Evolutionary conservation across 2,329 filamentous ascomycete species (phyloP), one percentile per base, ranked within the genome.

Genomic region (Eutypa lata): DNA sequence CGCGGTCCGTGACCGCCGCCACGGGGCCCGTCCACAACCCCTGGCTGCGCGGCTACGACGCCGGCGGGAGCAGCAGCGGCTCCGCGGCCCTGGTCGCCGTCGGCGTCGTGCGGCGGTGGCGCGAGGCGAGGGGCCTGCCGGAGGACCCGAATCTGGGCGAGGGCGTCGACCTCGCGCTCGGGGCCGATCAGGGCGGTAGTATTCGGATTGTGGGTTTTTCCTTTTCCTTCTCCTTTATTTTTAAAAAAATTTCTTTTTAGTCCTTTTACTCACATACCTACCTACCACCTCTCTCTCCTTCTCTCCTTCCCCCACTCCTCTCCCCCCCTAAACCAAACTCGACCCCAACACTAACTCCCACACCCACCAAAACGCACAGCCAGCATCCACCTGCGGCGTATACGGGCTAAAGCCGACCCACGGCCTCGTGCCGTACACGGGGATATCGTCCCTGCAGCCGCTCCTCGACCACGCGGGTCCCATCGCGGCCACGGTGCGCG

Each of bases 401-500:
- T 75, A 75, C 48, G 73, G 73, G 3, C 61, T 76, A 5, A 81
- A 81, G 56, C 78, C 80, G 0, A 82, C 78, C 0, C 72, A 77
- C 51, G 74, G 76, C 0, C 65, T 81, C 0, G 71, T 83, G 0
- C 79, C 80, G 0, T 82, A 73, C 49, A 82, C 76, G 0, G 79
- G 76, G 0, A 71, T 77, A 45, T 70, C 71, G 2, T 75, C 72
- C 38, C 74, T 76, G 0, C 76, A 81, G 53, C 71, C 77, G 0
- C 71, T 77, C 2, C 75, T 80, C 42, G 80, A 83, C 54, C 78
- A 82, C 57, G 69, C 67, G 0, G 77, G 77, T 0, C 76, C 76
- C 0, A 67, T 80, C 38, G 66, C 75, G 0, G 62, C 66, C 3
- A 73, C 66, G 1, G 70, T 76, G 0, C 54, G 66, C 3, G 75